Percentiles rank a stretch among this genome's conserved stretches.
Conservation (phyloP, 805 yeast species). For the Jamesozyma spencerorum region DNA sequence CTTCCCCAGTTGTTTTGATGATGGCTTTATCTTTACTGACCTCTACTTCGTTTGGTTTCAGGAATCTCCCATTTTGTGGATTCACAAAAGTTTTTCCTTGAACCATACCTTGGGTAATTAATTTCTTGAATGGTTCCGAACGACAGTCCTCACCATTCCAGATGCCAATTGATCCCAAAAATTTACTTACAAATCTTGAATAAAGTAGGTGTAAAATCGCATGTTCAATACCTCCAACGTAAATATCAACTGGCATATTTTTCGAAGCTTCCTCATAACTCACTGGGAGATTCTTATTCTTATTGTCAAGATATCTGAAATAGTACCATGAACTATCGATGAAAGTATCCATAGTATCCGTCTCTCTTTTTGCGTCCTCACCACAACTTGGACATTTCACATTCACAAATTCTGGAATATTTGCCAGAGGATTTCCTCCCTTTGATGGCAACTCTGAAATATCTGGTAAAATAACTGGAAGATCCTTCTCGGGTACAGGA, state of each 20-base stretch:
- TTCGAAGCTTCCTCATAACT: constrained; percentile 38
- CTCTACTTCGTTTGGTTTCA: constrained; percentile 71
- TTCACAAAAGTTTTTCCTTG: constrained; percentile 79
- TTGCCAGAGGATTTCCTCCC: constrained; percentile 59
- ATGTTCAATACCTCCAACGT: constrained; percentile 94
- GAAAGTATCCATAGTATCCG: constrained; percentile 98
- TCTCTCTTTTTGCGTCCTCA: constrained; percentile 66
- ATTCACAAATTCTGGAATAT: constrained; percentile 57
- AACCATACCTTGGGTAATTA: constrained; percentile 97
- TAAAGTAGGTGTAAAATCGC: constrained; percentile 88
- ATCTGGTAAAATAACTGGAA: constrained; percentile 76
- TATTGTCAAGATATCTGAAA: constrained; percentile 72
- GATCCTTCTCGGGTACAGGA: constrained; percentile 79
- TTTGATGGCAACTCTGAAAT: constrained; percentile 41
- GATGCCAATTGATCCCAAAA: constrained; percentile 52
- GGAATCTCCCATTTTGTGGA: constrained; percentile 62
- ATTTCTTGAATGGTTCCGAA: constrained; percentile 73
- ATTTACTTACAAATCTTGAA: constrained; percentile 77
- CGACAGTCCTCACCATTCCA: constrained; percentile 47
- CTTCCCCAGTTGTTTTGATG: constrained; percentile 40
- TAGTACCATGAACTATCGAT: constrained; percentile 97
- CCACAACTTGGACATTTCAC: constrained; percentile 79
- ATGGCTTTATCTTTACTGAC: constrained; percentile 32
- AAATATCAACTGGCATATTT: constrained; percentile 76
- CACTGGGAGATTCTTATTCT: constrained; percentile 51